These are phyloP conservation scores for Sporormia fimetaria DNA, from an alignment of 495 filamentous ascomycete genomes.

Conservation along the genomic window DNA sequence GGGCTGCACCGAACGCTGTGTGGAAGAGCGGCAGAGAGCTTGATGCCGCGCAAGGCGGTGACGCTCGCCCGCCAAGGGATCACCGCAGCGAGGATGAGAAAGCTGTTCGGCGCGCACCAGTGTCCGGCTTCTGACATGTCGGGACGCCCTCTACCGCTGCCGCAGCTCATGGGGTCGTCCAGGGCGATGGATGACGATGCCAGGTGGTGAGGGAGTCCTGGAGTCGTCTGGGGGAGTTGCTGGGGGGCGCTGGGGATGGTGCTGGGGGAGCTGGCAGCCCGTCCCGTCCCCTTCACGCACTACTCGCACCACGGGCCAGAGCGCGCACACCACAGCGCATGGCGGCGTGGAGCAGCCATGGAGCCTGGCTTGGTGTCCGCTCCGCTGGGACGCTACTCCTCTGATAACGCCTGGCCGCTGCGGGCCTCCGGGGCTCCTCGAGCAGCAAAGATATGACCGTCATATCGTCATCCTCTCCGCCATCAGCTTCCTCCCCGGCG, in stretches of 20 bases:
- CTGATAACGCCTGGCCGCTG: conserved; percentile 10
- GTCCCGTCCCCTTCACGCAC: too few relatives aligned
- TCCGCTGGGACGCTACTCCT: conserved; percentile 9
- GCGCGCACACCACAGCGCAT: conserved; percentile 6
- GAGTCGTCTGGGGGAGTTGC: too few relatives aligned
- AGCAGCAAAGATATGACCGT: conserved; percentile 14
- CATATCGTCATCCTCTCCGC: not conserved
- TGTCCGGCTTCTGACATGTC: not conserved
- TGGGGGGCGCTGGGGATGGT: too few relatives aligned
- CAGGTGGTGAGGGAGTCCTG: too few relatives aligned
- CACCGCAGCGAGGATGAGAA: not conserved
- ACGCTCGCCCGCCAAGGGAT: conserved; percentile 1
- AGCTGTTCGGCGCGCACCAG: not conserved
- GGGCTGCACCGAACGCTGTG: conserved; percentile 19
- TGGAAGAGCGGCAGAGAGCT: conserved; percentile 15
- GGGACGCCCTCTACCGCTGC: not conserved
- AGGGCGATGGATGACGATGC: too few relatives aligned
- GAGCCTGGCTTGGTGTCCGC: conserved; percentile 20
- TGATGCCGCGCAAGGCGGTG: not conserved
- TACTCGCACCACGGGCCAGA: not conserved
- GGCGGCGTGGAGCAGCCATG: too few relatives aligned
- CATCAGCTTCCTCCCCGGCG: conserved; percentile 3
- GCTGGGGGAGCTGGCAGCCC: too few relatives aligned
- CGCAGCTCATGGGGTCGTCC: too few relatives aligned
- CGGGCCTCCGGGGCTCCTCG: too few relatives aligned